A percentile compares a stretch with the other conserved stretches of the same genome.
Evolutionary conservation across 225 moss, liverwort and hornwort genomes (phyloP).

Genomic region (Bryum argenteum): DNA sequence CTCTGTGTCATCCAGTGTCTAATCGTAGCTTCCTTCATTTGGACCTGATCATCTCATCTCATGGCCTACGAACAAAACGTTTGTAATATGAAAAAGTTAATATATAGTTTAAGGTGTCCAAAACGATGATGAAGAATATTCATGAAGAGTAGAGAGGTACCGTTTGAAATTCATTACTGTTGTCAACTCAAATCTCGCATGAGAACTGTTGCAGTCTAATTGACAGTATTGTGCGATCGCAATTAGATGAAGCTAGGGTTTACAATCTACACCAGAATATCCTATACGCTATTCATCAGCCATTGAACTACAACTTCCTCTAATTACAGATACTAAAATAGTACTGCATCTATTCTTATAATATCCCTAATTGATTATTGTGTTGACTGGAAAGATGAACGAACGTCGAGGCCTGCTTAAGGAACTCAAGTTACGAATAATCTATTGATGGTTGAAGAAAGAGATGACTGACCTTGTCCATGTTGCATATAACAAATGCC

Average conservation of each 20-base stretch:
- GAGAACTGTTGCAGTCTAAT: background rate
- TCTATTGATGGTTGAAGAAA: background rate
- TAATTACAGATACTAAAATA: background rate
- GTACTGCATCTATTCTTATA: background rate
- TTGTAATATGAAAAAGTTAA: background rate
- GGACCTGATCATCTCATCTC: background rate
- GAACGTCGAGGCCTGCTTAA: background rate
- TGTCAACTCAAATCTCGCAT: constrained; percentile 6
- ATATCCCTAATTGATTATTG: no score
- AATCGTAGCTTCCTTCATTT: background rate
- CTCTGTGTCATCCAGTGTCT: background rate
- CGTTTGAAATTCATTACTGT: background rate
- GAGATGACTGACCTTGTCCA: constrained; percentile 80
- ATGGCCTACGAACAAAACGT: background rate
- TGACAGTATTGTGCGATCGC: background rate
- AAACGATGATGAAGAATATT: background rate
- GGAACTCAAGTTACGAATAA: background rate
- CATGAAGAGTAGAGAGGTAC: background rate
- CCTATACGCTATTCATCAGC: background rate
- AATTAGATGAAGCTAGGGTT: background rate
- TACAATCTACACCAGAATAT: background rate
- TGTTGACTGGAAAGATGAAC: background rate
- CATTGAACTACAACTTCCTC: background rate
- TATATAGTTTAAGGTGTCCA: background rate
- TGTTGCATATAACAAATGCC: constrained; percentile 98